These are phyloP conservation scores for Zhuliangozyma parablackwelliae DNA, from an alignment of 1,139 yeast genomes.

Conservation along the genomic window DNA sequence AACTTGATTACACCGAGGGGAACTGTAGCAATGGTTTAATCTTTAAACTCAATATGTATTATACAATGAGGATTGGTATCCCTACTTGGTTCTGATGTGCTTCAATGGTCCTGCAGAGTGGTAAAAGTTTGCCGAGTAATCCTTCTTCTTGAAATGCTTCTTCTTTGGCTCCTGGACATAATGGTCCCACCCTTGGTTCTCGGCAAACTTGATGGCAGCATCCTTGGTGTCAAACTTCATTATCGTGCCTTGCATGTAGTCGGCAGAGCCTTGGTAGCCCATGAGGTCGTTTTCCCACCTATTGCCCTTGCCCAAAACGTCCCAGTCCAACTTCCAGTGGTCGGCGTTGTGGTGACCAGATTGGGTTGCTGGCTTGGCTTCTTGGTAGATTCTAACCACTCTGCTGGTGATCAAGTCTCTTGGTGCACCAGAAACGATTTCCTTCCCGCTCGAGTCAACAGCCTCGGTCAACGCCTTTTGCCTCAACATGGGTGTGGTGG, in stretches of 20 bases:
- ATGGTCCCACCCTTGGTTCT: conserved; percentile 83
- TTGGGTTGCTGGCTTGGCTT: conserved; percentile 80
- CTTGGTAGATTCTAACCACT: conserved; percentile 73
- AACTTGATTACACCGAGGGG: no score
- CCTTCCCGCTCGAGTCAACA: conserved; percentile 34
- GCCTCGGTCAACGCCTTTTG: conserved; percentile 13
- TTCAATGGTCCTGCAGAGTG: conserved; percentile 72
- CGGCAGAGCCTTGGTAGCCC: conserved; percentile 80
- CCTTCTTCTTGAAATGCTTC: conserved; percentile 72
- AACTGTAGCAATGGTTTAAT: no score
- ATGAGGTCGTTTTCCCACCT: conserved; percentile 89
- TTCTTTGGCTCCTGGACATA: conserved; percentile 78
- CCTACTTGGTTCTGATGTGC: conserved; percentile 75
- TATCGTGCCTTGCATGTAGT: conserved; percentile 83
- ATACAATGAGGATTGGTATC: background rate
- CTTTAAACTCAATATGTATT: no score
- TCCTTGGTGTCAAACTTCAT: conserved; percentile 73
- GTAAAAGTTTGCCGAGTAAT: conserved; percentile 66
- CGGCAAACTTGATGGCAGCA: conserved; percentile 74
- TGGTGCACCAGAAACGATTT: conserved; percentile 80
- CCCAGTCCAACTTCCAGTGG: conserved; percentile 84
- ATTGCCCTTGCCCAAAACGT: conserved; percentile 68
- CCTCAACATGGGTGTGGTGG: conserved; percentile 15
- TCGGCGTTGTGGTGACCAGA: conserved; percentile 55
- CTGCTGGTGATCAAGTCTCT: conserved; percentile 56